Evolutionary conservation across 768 basidiomycete genomes (phyloP).

Genomic region (Pholiota molesta): DNA sequence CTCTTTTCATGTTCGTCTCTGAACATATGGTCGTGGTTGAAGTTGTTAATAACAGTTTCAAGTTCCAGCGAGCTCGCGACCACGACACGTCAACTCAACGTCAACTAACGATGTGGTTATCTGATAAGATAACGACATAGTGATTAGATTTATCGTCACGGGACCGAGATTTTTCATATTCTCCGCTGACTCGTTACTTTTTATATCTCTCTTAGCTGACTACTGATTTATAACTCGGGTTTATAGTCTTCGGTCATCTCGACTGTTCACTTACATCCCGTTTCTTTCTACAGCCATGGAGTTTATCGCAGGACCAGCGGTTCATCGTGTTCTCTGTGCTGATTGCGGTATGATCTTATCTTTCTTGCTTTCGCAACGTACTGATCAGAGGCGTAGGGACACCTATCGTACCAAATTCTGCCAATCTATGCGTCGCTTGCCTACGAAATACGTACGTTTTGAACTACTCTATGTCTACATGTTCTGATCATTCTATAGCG

Average conservation of each 20-base stretch:
- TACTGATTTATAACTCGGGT: slow-evolving; percentile 16
- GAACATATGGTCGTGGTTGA: slow-evolving; percentile 17
- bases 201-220: slow-evolving; percentile 15
- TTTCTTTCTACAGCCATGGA: slow-evolving; percentile 57
- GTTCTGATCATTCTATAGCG: slow-evolving; percentile 42
- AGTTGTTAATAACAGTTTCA: no score
- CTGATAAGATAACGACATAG: no score
- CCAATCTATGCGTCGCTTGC: slow-evolving; percentile 89
- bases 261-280: no score
- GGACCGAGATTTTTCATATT: slow-evolving; percentile 21
- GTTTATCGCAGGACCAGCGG: slow-evolving; percentile 71
- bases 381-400: slow-evolving; percentile 50
- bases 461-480: background rate
- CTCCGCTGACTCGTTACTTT: background rate
- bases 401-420: slow-evolving; percentile 89
- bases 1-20: slow-evolving; percentile 27
- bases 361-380: background rate
- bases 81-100: slow-evolving; percentile 22
- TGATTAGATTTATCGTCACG: slow-evolving; percentile 11
- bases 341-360: slow-evolving; percentile 68
- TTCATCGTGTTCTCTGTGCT: slow-evolving; percentile 86
- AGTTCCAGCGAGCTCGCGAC: no score
- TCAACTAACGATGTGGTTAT: no score
- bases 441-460: slow-evolving; percentile 77
- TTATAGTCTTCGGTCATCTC: background rate